Base-by-base conservation (phyloP, 352 stramenopile genomes). In the Globisporangium camurandrum region DNA sequence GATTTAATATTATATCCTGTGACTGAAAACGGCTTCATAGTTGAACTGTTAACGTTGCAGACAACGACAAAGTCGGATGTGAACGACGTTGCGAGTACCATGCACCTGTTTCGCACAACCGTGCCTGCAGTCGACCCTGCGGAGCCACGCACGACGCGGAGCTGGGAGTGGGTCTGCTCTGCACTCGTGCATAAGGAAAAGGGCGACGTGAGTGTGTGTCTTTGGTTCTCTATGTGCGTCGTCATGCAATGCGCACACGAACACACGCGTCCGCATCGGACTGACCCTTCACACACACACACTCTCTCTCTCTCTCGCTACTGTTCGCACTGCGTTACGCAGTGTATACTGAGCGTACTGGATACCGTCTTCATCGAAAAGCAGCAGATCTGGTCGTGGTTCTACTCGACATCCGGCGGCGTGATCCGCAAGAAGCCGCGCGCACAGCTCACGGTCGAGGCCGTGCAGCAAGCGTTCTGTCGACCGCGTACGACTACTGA, bases 331-430 rank as follows among this genome's bases (percentile, higher is more conserved):
- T 8, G 24, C 19, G n/a, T n/a, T n/a, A 14, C 8, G 2, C 23
- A 81, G 62, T 84, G 78, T 40, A 51, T 40, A 11, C 50, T 86
- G 28, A 60, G 66, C 4, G 56, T 90, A 1, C 52, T 92, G 19
- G 81, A 88, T 53, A 86, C 69, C 31, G 69, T 89, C 26, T 86
- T 90, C 56, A 48, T 88, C 37, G 61, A 84, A 56, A 80, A 85
- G 44, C 74, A 83, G 44, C 69, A 88, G 54, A 88, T 92, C 49
- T 86, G 74, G 73, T 77, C 71, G 11, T 89, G 80, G 80, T 89
- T 83, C 57, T 84, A 75, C 59, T 76, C 60, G 8, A 75, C 58
- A 37, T 57, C 47, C 4, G 54, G 62, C 48, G 77, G 77, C 20
- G 51, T 87, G 22, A 64, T 89, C 28, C 69, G 72, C n/a, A 70